Evolutionary conservation across 192 early-diverging fungal species (phyloP).

Genomic region (Coemansia sp.): DNA sequence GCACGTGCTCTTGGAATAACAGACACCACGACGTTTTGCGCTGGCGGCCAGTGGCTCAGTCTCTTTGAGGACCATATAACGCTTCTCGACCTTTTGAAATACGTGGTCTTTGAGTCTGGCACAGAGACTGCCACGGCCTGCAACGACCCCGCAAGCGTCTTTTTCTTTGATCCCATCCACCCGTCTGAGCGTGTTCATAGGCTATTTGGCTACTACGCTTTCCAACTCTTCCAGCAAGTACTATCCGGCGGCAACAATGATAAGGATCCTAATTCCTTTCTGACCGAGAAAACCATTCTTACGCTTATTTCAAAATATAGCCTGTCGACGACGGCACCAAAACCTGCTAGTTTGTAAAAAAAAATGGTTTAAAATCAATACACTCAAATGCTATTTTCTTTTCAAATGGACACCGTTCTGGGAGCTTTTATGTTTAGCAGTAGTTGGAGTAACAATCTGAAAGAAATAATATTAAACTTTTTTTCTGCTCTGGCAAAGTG

Average conservation of each 20-base stretch:
- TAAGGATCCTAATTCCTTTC: neutral
- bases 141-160: conserved; percentile 14
- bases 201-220: conserved; percentile 34
- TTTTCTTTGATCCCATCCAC: conserved; percentile 45
- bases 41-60: conserved; percentile 25
- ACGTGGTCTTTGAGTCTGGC: conserved; percentile 4
- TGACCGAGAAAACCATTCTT: conserved; percentile 16
- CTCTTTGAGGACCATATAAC: conserved; percentile 31
- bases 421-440: conserved; percentile 12
- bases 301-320: conserved; percentile 19
- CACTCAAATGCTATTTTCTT: no score
- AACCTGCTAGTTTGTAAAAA: conserved; percentile 9
- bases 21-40: conserved; percentile 24
- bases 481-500: no score
- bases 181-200: conserved; percentile 42
- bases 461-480: no score
- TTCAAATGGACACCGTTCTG: conserved; percentile 18
- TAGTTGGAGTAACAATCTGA: no score
- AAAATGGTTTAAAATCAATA: neutral
- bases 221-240: conserved; percentile 4
- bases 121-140: conserved; percentile 1
- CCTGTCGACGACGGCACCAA: conserved; percentile 8
- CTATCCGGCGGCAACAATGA: neutral
- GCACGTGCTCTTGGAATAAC: conserved; percentile 17
- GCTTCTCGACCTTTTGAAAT: conserved; percentile 13